Conservation (phyloP, 2,329 filamentous ascomycete genomes). For the Trichoderma sp. region DNA sequence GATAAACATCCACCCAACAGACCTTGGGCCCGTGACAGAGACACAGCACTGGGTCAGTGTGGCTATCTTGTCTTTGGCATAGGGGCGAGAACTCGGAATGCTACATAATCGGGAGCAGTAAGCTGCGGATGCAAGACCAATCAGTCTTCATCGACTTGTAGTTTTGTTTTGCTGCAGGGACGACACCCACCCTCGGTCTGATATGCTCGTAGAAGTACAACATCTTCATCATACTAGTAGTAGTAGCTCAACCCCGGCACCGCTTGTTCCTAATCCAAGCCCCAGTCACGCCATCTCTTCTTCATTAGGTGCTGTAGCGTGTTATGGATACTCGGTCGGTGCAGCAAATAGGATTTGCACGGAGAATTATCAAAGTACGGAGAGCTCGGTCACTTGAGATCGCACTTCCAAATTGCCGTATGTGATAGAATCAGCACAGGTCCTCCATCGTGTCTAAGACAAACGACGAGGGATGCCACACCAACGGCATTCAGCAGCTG, state of each 20-base stretch:
- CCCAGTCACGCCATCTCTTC: slow-evolving; percentile 21
- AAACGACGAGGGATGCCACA: background rate
- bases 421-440: background rate
- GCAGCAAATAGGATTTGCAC: slow-evolving; percentile 1
- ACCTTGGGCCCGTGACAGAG: background rate
- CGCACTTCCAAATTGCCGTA: background rate
- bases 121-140: background rate
- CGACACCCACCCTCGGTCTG: background rate
- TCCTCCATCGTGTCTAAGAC: background rate
- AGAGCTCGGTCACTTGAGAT: background rate
- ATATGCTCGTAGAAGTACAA: background rate
- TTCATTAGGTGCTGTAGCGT: slow-evolving; percentile 4
- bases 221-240: slow-evolving; percentile 9
- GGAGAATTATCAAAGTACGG: slow-evolving; percentile 9
- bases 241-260: slow-evolving; percentile 6
- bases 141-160: background rate
- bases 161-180: slow-evolving; percentile 13
- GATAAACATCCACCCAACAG: slow-evolving; percentile 1
- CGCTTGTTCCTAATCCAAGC: slow-evolving; percentile 13
- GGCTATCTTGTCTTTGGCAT: background rate
- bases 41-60: background rate
- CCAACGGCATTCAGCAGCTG: background rate
- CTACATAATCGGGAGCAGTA: slow-evolving; percentile 1
- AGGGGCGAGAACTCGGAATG: slow-evolving; percentile 1
- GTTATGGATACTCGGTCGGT: slow-evolving; percentile 14